Evolutionary conservation across 805 yeast species (phyloP).

Genomic region (Cyberlindnera samutprakarnensis): DNA sequence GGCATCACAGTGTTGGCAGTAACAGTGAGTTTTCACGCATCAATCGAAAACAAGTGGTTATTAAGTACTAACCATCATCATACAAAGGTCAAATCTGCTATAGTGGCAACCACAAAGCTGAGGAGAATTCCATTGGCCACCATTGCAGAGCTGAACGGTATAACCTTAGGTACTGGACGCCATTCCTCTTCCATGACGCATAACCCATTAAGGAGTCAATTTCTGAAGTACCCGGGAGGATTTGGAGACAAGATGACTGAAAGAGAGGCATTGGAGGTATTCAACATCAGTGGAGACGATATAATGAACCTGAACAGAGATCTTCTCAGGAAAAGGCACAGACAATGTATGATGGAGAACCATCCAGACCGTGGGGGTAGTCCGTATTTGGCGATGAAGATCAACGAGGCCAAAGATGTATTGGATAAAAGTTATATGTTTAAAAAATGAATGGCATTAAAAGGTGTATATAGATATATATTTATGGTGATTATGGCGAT

Average conservation of each 20-base stretch:
- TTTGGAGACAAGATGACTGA: conserved; percentile 61
- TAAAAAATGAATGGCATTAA: conserved; percentile 10
- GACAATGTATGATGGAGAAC: conserved; percentile 69
- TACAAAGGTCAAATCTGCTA: conserved; percentile 27
- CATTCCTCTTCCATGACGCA: conserved; percentile 3
- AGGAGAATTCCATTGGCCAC: conserved; percentile 26
- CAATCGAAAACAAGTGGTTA: too few relatives aligned
- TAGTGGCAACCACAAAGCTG: conserved; percentile 27
- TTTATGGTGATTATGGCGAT: background rate
- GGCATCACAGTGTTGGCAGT: conserved; percentile 47
- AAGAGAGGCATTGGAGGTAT: conserved; percentile 58
- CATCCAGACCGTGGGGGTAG: conserved; percentile 92
- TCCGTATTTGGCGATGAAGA: conserved; percentile 72
- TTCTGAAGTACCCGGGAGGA: conserved; percentile 47
- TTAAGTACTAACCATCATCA: conserved; percentile 7
- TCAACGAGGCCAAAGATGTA: conserved; percentile 78
- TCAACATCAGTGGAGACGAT: conserved; percentile 51
- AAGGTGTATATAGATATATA: background rate
- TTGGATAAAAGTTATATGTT: conserved; percentile 55
- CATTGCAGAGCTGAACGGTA: conserved; percentile 34
- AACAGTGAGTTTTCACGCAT: conserved; percentile 26
- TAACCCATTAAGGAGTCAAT: conserved; percentile 20
- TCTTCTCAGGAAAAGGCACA: conserved; percentile 60
- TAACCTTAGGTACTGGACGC: conserved; percentile 15
- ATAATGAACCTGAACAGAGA: conserved; percentile 40